Evolutionary conservation across 352 stramenopile genomes (phyloP).

Genomic region (Globisporangium spiculum): DNA sequence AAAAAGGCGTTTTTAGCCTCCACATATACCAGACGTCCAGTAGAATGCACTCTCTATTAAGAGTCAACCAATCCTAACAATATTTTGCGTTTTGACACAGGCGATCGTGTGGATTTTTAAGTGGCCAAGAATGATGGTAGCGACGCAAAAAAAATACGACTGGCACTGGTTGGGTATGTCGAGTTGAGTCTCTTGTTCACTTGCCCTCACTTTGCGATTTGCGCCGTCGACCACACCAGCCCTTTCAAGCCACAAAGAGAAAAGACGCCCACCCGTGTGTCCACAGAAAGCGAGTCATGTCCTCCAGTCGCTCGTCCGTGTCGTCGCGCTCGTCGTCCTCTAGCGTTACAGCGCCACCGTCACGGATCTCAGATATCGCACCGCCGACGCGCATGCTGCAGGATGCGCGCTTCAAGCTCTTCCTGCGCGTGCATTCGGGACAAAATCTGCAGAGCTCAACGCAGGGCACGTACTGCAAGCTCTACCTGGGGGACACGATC

Average conservation of each 20-base stretch:
- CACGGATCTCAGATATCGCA: slow-evolving; percentile 2
- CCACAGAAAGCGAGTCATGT: neutral
- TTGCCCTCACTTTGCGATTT: slow-evolving; percentile 8
- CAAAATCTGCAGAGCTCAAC: slow-evolving; percentile 39
- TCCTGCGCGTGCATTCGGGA: slow-evolving; percentile 64
- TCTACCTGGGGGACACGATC: slow-evolving; percentile 59
- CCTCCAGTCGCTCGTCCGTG: slow-evolving; percentile 20
- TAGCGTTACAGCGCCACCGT: neutral
- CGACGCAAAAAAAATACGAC: neutral
- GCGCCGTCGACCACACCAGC: neutral
- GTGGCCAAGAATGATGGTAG: slow-evolving; percentile 6
- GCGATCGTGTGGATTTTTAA: neutral
- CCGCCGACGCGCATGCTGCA: slow-evolving; percentile 14
- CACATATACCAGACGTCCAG: neutral
- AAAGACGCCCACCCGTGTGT: neutral
- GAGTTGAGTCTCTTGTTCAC: neutral
- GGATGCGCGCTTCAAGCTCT: slow-evolving; percentile 46
- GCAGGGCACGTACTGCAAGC: slow-evolving; percentile 60
- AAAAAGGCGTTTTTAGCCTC: neutral
- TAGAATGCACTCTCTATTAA: neutral
- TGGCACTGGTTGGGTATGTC: neutral
- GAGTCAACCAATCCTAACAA: neutral
- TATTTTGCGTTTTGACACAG: neutral
- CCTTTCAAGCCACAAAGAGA: neutral
- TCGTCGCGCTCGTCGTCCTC: slow-evolving; percentile 17